Base-by-base conservation (phyloP, 2,329 filamentous ascomycete genomes). In the Dryadomyces quercus-mongolicae region DNA sequence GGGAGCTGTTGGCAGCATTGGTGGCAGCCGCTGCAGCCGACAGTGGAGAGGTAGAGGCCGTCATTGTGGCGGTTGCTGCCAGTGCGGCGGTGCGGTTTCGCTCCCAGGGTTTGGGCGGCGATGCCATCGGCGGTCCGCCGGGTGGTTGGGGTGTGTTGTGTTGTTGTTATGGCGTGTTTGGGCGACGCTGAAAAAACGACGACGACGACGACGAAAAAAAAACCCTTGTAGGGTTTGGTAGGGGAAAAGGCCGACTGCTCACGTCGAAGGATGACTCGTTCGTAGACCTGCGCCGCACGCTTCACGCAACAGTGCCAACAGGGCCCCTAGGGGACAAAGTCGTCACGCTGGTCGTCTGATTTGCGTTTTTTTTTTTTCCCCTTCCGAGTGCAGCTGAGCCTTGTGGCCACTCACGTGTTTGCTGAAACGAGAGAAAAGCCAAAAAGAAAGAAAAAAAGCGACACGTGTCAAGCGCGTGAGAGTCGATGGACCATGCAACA, bases 31-130 rank as follows among this genome's bases (percentile, higher is more conserved):
- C 62, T 25, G 70, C 59, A 54, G 74, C 62, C 47, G 75, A 60
- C 52, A 74, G 64, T 40, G 75, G 65, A 38, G 72, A 68, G 25
- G 68, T 59, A 36, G 68, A 59, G 56, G 67, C 61, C 50, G 60
- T 44, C 8, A 25, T 25, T 2, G 45, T 21, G 54, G 51, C 52
- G 50, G 59, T 20, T 42, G 57, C 42, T 20, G 56, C 74, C 44
- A 56, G 48, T 18, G 57, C 45, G 13, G 43, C 75, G 58, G 81
- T 79, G 70, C 85, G 86, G 60, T 84, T 79, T 69, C 85, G 81
- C 73, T 98, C 93, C 93, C 93, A 98, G 49, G 93, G 93, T 73
- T 98, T 98, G 54, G 93, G 93, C 66, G 93, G 93, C 69, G 92
- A 96, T 59, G 80, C 80, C 77, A 83, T 83, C 59, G n/a, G 57